Base-by-base conservation (phyloP, 2,329 filamentous ascomycete genomes). In the Proliferodiscus dingleyae region DNA sequence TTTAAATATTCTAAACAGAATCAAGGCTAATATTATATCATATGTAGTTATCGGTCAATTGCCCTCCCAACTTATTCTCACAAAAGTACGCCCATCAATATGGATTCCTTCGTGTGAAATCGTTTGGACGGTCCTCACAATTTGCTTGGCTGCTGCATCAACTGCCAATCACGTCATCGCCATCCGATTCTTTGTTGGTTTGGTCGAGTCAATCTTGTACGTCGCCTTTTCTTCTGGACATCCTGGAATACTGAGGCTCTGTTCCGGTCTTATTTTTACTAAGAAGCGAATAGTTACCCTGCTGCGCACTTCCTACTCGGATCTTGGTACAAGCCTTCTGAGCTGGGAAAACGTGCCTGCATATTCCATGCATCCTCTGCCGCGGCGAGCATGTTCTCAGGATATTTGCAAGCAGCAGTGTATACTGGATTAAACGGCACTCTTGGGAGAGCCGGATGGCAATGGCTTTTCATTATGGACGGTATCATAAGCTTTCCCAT, bases 11-110 rank as follows among this genome's bases (percentile, higher is more conserved):
- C n/a, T n/a, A n/a, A n/a, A n/a, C n/a, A n/a, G n/a, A n/a, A n/a
- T n/a, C n/a, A n/a, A n/a, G n/a, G n/a, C n/a, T n/a, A n/a, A n/a
- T n/a, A n/a, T n/a, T n/a, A n/a, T n/a, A n/a, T n/a, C n/a, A n/a
- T n/a, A n/a, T n/a, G n/a, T n/a, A n/a, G 73, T 78, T 0, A 66
- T 83, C 61, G 65, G 67, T 0, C 62, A 69, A 29, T 61, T 65
- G 32, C 65, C 68, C 2, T 65, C 63, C 4, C 69, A 67, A 29
- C 46, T 71, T 29, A 62, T 69, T 46, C 62, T 67, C 51, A 70
- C 64, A 1, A 64, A 62, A 50, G 59, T 72, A 6, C 64, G 68
- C 2, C 70, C 70, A 0, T 69, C 66, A 3, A 60, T 69, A 40
- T 71, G 66, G 66, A 66, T 73, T 2, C 70, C 70, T 0, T 59